Evolutionary conservation across 352 stramenopile species (phyloP).

Genomic region (Phytopythium delawarense): DNA sequence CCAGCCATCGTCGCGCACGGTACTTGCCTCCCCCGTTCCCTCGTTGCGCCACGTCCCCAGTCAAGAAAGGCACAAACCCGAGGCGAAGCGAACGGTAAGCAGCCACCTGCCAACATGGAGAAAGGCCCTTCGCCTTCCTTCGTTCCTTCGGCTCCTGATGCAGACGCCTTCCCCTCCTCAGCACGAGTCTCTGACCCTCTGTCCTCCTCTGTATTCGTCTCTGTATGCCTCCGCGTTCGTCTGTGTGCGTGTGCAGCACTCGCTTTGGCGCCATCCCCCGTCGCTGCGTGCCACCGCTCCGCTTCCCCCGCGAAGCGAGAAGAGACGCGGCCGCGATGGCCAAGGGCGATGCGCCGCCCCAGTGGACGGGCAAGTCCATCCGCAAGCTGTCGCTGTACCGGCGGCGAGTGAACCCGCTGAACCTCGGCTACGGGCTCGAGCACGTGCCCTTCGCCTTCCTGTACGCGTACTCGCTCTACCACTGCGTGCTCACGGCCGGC

Average conservation of each 20-base stretch:
- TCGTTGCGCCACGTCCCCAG: neutral
- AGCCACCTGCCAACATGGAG: neutral
- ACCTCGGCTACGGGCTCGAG: constrained; percentile 65
- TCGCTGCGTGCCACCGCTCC: neutral
- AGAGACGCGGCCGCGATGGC: constrained; percentile 15
- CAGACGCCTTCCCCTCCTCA: neutral
- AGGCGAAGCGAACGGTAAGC: neutral
- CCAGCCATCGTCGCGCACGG: neutral
- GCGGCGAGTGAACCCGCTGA: constrained; percentile 48
- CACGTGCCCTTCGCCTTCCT: constrained; percentile 65
- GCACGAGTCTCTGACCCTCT: neutral
- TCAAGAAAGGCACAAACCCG: neutral
- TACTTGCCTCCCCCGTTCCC: neutral
- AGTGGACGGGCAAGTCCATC: constrained; percentile 73
- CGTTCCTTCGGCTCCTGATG: neutral
- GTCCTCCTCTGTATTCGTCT: neutral
- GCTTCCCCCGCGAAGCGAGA: neutral
- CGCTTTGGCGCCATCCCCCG: neutral
- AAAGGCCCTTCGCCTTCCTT: too few species aligned
- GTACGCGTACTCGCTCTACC: constrained; percentile 68
- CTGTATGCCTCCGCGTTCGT: neutral
- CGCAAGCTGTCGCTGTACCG: constrained; percentile 59
- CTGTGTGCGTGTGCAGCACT: neutral
- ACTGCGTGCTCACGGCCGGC: constrained; percentile 56
- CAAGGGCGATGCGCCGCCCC: constrained; percentile 29